Percentiles rank a stretch among this genome's conserved stretches.
phyloP scores from a whole-genome alignment of 768 basidiomycete species.

The Hygrophorus russula region DNA sequence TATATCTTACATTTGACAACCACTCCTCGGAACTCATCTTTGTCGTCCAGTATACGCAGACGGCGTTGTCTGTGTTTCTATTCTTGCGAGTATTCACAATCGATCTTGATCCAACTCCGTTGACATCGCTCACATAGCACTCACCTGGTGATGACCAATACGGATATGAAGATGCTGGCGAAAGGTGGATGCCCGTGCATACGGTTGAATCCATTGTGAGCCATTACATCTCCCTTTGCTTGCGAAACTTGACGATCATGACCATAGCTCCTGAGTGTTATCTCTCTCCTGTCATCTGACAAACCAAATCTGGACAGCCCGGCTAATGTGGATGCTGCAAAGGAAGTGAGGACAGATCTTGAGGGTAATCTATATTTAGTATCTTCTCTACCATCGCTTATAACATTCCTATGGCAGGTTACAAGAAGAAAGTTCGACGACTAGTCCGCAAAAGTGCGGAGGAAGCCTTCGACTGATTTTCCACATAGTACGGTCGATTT shows the following conservation, averaged over 20 bases:
- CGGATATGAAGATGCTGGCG: constrained; percentile 93
- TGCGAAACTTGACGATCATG: constrained; percentile 7
- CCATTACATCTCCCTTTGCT: constrained; percentile 2
- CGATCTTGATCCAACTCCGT: constrained; percentile 4
- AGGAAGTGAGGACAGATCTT: constrained; percentile 62
- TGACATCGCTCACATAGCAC: constrained; percentile 40
- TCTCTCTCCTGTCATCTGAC: constrained; percentile 89
- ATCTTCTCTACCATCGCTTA: background rate
- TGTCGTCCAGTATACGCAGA: constrained; percentile 70
- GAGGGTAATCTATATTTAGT: constrained; percentile 30
- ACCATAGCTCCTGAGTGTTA: constrained; percentile 83
- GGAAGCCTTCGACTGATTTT: constrained; percentile 61
- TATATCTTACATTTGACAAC: constrained; percentile 25
- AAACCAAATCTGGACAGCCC: constrained; percentile 87
- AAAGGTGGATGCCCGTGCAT: constrained; percentile 97
- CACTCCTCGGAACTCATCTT: constrained; percentile 4
- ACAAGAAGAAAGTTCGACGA: constrained; percentile 94
- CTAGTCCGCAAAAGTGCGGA: constrained; percentile 83
- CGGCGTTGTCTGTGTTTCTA: constrained; percentile 92
- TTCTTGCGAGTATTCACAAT: constrained; percentile 48
- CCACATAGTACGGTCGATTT: background rate
- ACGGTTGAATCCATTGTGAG: constrained; percentile 91
- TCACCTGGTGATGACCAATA: constrained; percentile 95
- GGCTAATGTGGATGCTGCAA: constrained; percentile 94
- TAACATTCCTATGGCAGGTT: constrained; percentile 34